Evolutionary conservation across 108 stramenopile species (phyloP).

Genomic region (Fistulifera solaris): DNA sequence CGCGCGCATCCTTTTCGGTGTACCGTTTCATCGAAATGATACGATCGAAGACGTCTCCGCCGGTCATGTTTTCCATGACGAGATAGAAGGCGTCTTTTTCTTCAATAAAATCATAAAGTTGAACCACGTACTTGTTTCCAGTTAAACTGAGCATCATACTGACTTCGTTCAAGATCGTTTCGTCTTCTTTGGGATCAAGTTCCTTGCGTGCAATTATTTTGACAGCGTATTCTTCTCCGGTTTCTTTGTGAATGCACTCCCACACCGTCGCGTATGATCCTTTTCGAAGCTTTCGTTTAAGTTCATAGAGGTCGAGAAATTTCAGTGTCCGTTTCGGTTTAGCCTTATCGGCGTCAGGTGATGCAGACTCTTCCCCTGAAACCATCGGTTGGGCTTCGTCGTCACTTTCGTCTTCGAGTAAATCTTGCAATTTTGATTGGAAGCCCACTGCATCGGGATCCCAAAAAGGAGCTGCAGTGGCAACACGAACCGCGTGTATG

Average conservation of each 20-base stretch:
- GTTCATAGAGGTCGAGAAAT: slow-evolving; percentile 49
- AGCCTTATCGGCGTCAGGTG: slow-evolving; percentile 21
- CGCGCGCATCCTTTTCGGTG: slow-evolving; percentile 91
- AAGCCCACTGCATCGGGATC: neutral
- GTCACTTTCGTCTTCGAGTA: slow-evolving; percentile 34
- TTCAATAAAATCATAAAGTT: slow-evolving; percentile 87
- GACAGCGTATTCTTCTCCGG: slow-evolving; percentile 13
- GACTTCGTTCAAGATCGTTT: slow-evolving; percentile 46
- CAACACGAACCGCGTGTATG: slow-evolving; percentile 2
- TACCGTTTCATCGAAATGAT: slow-evolving; percentile 73
- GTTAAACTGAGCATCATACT: slow-evolving; percentile 30
- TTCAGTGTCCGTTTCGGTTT: neutral
- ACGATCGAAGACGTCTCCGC: slow-evolving; percentile 92
- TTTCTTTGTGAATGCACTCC: slow-evolving; percentile 30
- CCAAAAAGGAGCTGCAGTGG: slow-evolving; percentile 5
- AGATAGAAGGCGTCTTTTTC: slow-evolving; percentile 73
- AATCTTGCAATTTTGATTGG: slow-evolving; percentile 5
- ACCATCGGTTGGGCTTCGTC: neutral
- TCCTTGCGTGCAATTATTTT: slow-evolving; percentile 1
- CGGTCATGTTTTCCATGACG: slow-evolving; percentile 80
- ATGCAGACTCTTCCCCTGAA: slow-evolving; percentile 42
- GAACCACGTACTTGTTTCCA: slow-evolving; percentile 50
- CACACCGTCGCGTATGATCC: slow-evolving; percentile 4
- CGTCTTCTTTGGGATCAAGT: neutral
- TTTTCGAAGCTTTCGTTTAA: slow-evolving; percentile 16